A percentile compares a stretch with the other conserved stretches of the same genome.
Evolutionary conservation across 805 yeast genomes (phyloP).

Genomic region (Priceomyces haplophilus): DNA sequence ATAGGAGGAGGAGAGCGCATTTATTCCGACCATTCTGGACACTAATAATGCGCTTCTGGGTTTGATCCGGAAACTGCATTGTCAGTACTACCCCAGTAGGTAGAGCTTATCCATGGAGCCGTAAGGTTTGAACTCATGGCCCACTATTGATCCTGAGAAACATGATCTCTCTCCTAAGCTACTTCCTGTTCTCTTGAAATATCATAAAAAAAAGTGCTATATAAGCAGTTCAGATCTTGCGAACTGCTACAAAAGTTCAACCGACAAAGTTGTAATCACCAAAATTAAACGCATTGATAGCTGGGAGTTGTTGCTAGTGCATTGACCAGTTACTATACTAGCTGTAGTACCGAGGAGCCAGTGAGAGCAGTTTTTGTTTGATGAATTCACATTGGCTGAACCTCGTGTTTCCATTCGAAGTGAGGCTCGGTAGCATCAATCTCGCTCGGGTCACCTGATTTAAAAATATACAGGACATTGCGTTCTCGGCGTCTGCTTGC

Average conservation of each 20-base stretch:
- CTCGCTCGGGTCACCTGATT: no score
- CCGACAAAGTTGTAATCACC: no score
- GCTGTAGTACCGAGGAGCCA: no score
- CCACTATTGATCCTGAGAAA: not conserved
- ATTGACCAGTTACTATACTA: no score
- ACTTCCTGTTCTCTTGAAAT: not conserved
- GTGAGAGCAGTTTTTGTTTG: no score
- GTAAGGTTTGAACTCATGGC: slow-evolving; percentile 2
- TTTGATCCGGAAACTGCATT: not conserved
- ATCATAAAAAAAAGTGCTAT: not conserved
- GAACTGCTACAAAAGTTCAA: not conserved
- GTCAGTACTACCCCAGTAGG: no score
- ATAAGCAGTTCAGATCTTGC: not conserved
- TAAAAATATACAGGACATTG: no score
- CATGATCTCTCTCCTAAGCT: not conserved
- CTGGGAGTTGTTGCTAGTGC: not conserved
- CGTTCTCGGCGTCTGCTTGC: no score
- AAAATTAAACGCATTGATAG: no score
- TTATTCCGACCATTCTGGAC: no score
- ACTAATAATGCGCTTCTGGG: not conserved
- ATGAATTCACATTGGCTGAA: not conserved
- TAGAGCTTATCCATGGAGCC: not conserved
- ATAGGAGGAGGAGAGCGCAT: no score
- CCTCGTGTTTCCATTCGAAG: not conserved
- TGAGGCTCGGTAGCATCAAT: no score